Evolutionary conservation across 2,329 filamentous ascomycete genomes (phyloP), one percentile per base, ranked within the genome.

Genomic region (Fusarium tjaetaba): DNA sequence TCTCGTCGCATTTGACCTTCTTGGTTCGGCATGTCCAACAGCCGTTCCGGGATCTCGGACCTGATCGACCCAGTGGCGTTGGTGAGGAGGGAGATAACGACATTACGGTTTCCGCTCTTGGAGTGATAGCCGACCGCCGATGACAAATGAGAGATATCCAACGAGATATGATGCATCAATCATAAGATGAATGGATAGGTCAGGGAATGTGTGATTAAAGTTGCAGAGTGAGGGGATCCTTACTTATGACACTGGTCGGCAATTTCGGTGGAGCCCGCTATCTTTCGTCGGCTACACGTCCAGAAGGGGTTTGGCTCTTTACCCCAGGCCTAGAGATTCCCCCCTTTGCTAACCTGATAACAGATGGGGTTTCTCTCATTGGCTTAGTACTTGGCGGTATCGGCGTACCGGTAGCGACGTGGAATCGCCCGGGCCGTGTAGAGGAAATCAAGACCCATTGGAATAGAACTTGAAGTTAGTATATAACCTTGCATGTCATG

Each of bases 1-100:
- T 45, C 20, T 58, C 55, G 5, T 48, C 55, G 14, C 55, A 48
- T 46, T 48, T 58, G 30, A 58, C 41, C 30, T 57, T 57, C 41
- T 57, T 57, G 30, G 41, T 34, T n/a, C 55, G 55, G 11, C 55
- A 58, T 26, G 41, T 58, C 55, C 55, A 58, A 15, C 41, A 58
- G 24, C 41, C 55, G n/a, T 20, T 36, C 7, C 55, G 39, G 7
- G 55, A 58, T 39, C 36, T 34, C n/a, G 55, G 30, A 11, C 18
- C 41, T 32, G 55, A 22, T 45, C 41, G 34, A 0, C 51, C 51
- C 3, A 39, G 34, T 30, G 34, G 11, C 34, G 34, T 39, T 24
- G 55, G 10, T 9, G 10, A 3, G 39, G 13, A 11, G 28, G 55
- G 39, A 26, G 55, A 26, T 26, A 8, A 26, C 2, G 30, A 26